Evolutionary conservation across 2,329 filamentous ascomycete species (phyloP), one percentile per base, ranked within the genome.

Genomic region (Plenodomus tracheiphilus): DNA sequence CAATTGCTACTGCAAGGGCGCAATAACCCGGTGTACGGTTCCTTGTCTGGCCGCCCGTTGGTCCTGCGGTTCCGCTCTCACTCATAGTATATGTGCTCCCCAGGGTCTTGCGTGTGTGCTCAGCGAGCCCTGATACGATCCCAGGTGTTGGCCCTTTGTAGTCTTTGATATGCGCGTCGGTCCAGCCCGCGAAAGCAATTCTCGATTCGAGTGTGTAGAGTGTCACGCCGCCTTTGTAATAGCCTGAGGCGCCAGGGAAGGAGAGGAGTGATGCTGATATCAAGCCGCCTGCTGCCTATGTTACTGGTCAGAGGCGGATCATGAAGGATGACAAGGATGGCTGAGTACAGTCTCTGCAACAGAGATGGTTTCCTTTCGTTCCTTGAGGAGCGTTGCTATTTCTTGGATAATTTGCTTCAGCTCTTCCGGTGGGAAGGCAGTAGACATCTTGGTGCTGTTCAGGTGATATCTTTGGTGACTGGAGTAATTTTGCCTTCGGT

Each of bases 1-100:
- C 76, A 13, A 75, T 76, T 18, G 78, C 78, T 7, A 86, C 81
- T n/a, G 83, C 83, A 32, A 87, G 65, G 15, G 84, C 83, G 21
- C 86, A 81, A 74, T 85, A 86, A 1, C 84, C 84, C 8, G 83
- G 84, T 30, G 75, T 81, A 34, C 84, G 69, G 64, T 85, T 86
- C 53, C 70, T 74, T 38, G 79, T 81, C 21, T 69, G 70, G 0
- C 83, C 84, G 0, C 66, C 82, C 1, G 80, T 84, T 8, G 84
- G 84, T 0, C 84, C 84, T n/a, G 84, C 84, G 2, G 83, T 86
- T 1, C 84, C 84, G 43, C 79, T 82, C 73, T 86, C 83, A 46
- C 75, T 76, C 7, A 86, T 61, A 8, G 79, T 78, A 61, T 85
- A 86, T 16, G 81, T 85, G 48, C 77, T 78, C 6, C 74, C 74